Conservation (phyloP, 768 basidiomycete genomes). For the Mycena maculata region DNA sequence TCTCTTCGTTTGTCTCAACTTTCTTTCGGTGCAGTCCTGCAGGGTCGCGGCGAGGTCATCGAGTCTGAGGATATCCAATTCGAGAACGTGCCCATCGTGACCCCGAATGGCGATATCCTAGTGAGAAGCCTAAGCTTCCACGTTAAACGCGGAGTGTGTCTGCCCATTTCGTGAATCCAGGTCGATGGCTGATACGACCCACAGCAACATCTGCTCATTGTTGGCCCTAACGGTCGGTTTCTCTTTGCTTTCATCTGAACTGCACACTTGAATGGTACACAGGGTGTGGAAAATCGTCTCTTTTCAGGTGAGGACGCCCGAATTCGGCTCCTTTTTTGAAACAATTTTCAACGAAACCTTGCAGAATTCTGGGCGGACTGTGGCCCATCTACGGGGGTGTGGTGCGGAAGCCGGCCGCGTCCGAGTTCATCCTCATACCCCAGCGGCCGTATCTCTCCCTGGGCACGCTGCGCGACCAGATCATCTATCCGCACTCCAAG, state of each 20-base stretch:
- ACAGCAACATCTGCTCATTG: constrained; percentile 92
- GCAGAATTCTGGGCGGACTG: constrained; percentile 76
- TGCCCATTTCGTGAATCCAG: neutral
- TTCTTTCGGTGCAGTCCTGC: constrained; percentile 69
- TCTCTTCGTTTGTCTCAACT: neutral
- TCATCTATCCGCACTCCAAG: constrained; percentile 93
- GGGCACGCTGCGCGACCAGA: constrained; percentile 94
- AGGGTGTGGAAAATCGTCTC: constrained; percentile 90
- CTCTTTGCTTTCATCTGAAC: neutral
- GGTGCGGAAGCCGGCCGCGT: constrained; percentile 89
- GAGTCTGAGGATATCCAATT: constrained; percentile 93
- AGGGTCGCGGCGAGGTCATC: constrained; percentile 81
- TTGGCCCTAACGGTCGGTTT: constrained; percentile 88
- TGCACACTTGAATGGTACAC: constrained; percentile 11
- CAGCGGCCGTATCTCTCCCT: constrained; percentile 95
- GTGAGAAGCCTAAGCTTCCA: constrained; percentile 87
- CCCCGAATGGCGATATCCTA: constrained; percentile 94
- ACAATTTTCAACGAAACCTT: neutral
- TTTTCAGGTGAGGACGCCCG: constrained; percentile 76
- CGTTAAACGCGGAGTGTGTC: constrained; percentile 83
- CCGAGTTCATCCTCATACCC: constrained; percentile 93
- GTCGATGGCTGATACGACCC: constrained; percentile 18
- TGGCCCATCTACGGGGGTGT: constrained; percentile 82
- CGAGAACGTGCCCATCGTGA: constrained; percentile 93
- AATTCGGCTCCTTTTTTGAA: neutral